Percentiles rank a stretch among this genome's conserved stretches.
Conservation (phyloP, 805 yeast genomes). For the Saccharomycopsis babjevae region DNA sequence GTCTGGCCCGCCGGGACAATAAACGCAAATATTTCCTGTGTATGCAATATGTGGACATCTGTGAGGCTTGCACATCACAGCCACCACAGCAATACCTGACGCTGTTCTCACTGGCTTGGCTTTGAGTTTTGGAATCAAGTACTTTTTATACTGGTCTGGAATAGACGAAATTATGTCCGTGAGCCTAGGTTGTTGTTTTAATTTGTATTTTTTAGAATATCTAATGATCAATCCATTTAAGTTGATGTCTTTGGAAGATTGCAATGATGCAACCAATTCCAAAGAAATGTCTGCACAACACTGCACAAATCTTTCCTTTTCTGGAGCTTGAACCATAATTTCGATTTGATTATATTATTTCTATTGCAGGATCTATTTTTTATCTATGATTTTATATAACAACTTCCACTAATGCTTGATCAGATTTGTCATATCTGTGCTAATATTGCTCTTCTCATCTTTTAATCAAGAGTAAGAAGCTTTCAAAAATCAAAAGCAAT, state of each 20-base stretch:
- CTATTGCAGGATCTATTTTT: not conserved
- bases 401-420: not conserved
- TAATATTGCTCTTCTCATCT: no score
- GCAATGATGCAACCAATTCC: conserved; percentile 71
- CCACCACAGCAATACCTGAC: conserved; percentile 97
- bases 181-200: conserved; percentile 85
- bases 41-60: conserved; percentile 98
- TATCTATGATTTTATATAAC: not conserved
- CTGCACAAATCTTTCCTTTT: conserved; percentile 83
- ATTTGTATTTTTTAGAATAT: conserved; percentile 80
- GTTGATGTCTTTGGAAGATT: conserved; percentile 69
- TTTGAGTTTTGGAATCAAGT: conserved; percentile 81
- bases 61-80: conserved; percentile 99
- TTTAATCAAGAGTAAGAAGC: no score
- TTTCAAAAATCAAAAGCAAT: no score
- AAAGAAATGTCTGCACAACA: conserved; percentile 88
- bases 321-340: conserved; percentile 44
- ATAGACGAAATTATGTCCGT: conserved; percentile 92
- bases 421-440: no score
- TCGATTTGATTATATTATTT: not conserved
- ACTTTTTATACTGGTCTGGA: conserved; percentile 91
- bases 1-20: conserved; percentile 99
- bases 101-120: conserved; percentile 99
- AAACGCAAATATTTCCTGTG: conserved; percentile 96
- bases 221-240: conserved; percentile 81